phyloP scores from a whole-genome alignment of 495 filamentous ascomycete species.

The Neurospora discreta region DNA sequence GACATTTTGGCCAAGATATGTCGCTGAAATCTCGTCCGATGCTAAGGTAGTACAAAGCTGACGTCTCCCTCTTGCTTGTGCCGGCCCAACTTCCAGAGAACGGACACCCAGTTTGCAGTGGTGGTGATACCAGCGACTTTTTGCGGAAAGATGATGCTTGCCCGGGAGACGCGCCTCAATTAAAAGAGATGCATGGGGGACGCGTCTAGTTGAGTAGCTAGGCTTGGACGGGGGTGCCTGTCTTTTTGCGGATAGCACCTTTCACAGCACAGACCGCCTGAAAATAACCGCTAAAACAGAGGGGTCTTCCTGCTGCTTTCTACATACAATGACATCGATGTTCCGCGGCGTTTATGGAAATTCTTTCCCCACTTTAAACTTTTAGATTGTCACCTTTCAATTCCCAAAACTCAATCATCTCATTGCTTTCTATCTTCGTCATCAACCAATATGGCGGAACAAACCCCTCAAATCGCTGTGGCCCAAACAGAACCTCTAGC shows the following conservation, averaged over 20 bases:
- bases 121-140: not conserved
- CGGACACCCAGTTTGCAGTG: not conserved
- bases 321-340: too few relatives aligned
- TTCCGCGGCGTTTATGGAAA: not conserved
- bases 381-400: not conserved
- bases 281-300: not conserved
- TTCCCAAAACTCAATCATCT: not conserved
- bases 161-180: slow-evolving; percentile 17
- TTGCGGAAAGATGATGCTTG: not conserved
- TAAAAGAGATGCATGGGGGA: slow-evolving; percentile 8
- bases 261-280: not conserved
- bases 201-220: slow-evolving; percentile 1
- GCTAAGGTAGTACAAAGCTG: not conserved
- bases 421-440: not conserved
- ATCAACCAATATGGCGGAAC: slow-evolving; percentile 1
- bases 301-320: not conserved
- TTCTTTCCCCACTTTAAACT: not conserved
- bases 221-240: not conserved
- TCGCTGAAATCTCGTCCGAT: not conserved
- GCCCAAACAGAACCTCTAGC: not conserved
- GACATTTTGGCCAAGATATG: slow-evolving; percentile 47
- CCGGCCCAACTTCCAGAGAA: not conserved
- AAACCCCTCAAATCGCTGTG: not conserved
- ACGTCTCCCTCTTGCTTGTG: not conserved
- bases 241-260: not conserved